Percentiles rank a stretch among this genome's conserved stretches.
Conservation (phyloP, 1,284 basidiomycete species). For the Megacollybia platyphylla region DNA sequence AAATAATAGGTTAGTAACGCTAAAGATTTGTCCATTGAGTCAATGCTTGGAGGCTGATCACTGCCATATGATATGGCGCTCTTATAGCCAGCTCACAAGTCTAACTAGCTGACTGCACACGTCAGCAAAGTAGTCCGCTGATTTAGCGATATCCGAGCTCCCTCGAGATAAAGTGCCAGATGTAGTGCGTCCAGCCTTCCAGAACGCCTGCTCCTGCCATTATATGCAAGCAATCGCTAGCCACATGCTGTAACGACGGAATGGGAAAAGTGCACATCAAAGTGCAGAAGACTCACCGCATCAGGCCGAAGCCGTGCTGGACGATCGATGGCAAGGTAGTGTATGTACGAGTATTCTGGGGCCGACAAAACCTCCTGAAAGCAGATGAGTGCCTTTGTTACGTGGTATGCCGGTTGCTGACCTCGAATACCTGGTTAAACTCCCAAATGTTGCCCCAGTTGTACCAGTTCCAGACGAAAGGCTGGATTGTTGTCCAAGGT, state of each 20-base stretch:
- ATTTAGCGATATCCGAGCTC: no score
- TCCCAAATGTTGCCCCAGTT: slow-evolving; percentile 51
- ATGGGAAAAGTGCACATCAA: slow-evolving; percentile 1
- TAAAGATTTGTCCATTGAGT: no score
- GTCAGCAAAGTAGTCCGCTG: no score
- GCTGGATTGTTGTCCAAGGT: slow-evolving; percentile 29
- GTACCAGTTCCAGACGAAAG: slow-evolving; percentile 35
- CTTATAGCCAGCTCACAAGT: no score
- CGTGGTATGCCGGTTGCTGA: slow-evolving; percentile 12
- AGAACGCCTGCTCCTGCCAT: slow-evolving; percentile 51
- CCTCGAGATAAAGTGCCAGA: slow-evolving; percentile 30
- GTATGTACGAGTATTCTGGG: slow-evolving; percentile 34
- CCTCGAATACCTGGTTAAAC: slow-evolving; percentile 45
- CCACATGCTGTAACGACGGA: slow-evolving; percentile 27
- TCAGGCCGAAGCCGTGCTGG: slow-evolving; percentile 50
- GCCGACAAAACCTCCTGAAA: slow-evolving; percentile 26
- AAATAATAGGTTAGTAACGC: no score
- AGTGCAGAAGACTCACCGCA: slow-evolving; percentile 26
- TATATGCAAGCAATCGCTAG: slow-evolving; percentile 53
- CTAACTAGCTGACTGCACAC: no score
- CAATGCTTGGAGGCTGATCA: no score
- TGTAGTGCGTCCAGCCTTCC: slow-evolving; percentile 61
- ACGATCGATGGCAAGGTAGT: slow-evolving; percentile 45
- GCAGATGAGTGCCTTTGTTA: neutral
- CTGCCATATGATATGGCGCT: no score